These are phyloP conservation scores for Alternaria solani DNA, from an alignment of 2,329 filamentous ascomycete genomes.

Conservation along the genomic window DNA sequence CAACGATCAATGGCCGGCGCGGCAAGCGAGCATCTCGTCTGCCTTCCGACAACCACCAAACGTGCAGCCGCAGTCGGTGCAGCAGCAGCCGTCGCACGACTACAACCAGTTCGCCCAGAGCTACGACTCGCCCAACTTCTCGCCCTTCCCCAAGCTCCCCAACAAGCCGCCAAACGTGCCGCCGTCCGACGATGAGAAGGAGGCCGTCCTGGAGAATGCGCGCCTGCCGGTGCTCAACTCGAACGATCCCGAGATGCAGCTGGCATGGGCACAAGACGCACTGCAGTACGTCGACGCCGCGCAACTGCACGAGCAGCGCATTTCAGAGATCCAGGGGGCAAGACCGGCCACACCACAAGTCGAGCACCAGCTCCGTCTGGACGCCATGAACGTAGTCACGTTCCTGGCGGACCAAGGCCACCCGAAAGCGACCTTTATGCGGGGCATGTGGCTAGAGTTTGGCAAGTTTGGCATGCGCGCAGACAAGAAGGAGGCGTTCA, in stretches of 20 bases:
- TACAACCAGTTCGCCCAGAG: slow-evolving; percentile 51
- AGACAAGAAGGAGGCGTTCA: slow-evolving; percentile 94
- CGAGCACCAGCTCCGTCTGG: slow-evolving; percentile 85
- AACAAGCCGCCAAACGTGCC: slow-evolving; percentile 86
- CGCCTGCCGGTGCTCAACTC: slow-evolving; percentile 86
- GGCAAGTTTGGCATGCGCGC: slow-evolving; percentile 90
- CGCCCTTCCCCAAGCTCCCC: slow-evolving; percentile 86
- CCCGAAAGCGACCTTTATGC: slow-evolving; percentile 92
- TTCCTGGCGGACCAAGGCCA: slow-evolving; percentile 92
- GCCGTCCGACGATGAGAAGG: slow-evolving; percentile 92
- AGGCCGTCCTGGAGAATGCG: slow-evolving; percentile 85
- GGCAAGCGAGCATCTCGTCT: slow-evolving; percentile 48
- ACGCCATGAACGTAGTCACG: slow-evolving; percentile 89
- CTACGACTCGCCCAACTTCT: slow-evolving; percentile 77
- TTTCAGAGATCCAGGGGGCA: slow-evolving; percentile 64
- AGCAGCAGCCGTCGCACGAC: slow-evolving; percentile 45
- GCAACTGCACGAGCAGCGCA: slow-evolving; percentile 76
- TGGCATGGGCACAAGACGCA: slow-evolving; percentile 95
- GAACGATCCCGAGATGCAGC: slow-evolving; percentile 94
- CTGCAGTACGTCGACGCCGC: slow-evolving; percentile 87
- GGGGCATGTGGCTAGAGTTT: slow-evolving; percentile 97
- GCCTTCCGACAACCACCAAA: slow-evolving; percentile 48
- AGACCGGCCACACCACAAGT: slow-evolving; percentile 82
- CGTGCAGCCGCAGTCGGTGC: slow-evolving; percentile 42
- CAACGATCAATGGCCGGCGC: slow-evolving; percentile 41